phyloP scores from a whole-genome alignment of 208 protist genomes.

The Wallacemonas sp. region DNA sequence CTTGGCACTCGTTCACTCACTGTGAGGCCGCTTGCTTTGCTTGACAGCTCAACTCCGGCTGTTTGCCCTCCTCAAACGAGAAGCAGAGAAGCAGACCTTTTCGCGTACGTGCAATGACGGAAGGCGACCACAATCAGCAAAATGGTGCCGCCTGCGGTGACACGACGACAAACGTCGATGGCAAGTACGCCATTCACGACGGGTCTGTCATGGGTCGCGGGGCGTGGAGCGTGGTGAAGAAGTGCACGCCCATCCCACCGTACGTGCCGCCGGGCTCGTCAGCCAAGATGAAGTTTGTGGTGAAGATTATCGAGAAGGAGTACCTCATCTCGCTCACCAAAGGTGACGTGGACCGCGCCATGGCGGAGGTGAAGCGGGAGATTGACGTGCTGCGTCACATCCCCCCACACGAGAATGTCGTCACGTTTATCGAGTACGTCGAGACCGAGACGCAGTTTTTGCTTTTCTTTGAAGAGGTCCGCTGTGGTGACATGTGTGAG shows the following conservation, averaged over 20 bases:
- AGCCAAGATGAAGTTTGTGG: conserved; percentile 84
- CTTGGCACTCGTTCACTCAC: too few species aligned
- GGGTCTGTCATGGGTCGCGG: conserved; percentile 81
- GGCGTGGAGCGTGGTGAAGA: conserved; percentile 90
- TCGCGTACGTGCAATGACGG: not conserved
- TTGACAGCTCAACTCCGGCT: too few species aligned
- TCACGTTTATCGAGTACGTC: conserved; percentile 88
- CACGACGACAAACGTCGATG: conserved; percentile 50
- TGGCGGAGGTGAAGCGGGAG: conserved; percentile 90
- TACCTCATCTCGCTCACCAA: conserved; percentile 87
- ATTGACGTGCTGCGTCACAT: conserved; percentile 90
- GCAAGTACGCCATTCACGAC: conserved; percentile 83
- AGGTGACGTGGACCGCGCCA: conserved; percentile 83
- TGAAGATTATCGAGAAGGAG: conserved; percentile 92
- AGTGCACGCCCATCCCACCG: conserved; percentile 61
- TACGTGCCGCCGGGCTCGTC: conserved; percentile 74
- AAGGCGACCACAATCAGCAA: conserved; percentile 12
- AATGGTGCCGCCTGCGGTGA: not conserved
- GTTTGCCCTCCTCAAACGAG: too few species aligned
- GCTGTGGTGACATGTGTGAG: conserved; percentile 88
- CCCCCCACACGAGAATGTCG: conserved; percentile 84
- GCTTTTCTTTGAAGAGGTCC: conserved; percentile 88
- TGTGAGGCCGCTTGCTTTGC: too few species aligned
- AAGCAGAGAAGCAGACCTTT: too few species aligned
- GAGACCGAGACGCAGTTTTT: conserved; percentile 86